phyloP scores from a whole-genome alignment of 1,284 basidiomycete species.

The Ceratobasidium sp. region DNA sequence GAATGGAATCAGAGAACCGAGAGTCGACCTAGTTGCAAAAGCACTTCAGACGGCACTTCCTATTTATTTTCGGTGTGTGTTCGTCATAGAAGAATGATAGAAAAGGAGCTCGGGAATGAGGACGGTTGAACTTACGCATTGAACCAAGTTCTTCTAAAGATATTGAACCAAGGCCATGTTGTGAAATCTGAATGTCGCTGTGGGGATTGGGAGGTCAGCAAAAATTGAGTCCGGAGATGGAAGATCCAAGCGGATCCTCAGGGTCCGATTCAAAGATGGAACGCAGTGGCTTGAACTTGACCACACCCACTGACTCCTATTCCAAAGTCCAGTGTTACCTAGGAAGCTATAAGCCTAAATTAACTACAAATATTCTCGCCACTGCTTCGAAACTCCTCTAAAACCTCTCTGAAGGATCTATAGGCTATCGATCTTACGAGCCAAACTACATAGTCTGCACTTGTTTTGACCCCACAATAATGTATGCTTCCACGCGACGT shows the following conservation, averaged over 20 bases:
- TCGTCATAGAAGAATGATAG: slow-evolving; percentile 25
- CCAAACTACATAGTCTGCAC: too few species aligned
- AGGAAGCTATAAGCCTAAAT: not conserved
- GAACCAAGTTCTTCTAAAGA: too few species aligned
- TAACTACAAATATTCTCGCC: not conserved
- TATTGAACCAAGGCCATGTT: too few species aligned
- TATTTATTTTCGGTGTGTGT: slow-evolving; percentile 45
- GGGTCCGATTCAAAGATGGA: slow-evolving; percentile 9
- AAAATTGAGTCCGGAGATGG: slow-evolving; percentile 16
- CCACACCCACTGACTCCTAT: not conserved
- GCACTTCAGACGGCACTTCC: slow-evolving; percentile 50
- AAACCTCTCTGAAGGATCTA: not conserved
- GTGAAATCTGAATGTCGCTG: not conserved
- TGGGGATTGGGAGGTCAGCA: not conserved
- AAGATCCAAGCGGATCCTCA: slow-evolving; percentile 2
- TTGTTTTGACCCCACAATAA: slow-evolving; percentile 52
- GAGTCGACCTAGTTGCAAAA: slow-evolving; percentile 45
- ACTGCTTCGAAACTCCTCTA: not conserved
- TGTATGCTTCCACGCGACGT: slow-evolving; percentile 67
- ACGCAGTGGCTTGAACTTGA: not conserved
- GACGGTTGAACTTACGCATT: slow-evolving; percentile 5
- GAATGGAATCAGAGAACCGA: slow-evolving; percentile 42
- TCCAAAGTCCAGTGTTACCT: not conserved
- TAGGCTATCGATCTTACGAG: too few species aligned
- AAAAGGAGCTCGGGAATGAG: not conserved